A percentile compares a stretch with the other conserved stretches of the same genome.
Conservation (phyloP, 768 basidiomycete species). For the Ephemerocybe angulata region DNA sequence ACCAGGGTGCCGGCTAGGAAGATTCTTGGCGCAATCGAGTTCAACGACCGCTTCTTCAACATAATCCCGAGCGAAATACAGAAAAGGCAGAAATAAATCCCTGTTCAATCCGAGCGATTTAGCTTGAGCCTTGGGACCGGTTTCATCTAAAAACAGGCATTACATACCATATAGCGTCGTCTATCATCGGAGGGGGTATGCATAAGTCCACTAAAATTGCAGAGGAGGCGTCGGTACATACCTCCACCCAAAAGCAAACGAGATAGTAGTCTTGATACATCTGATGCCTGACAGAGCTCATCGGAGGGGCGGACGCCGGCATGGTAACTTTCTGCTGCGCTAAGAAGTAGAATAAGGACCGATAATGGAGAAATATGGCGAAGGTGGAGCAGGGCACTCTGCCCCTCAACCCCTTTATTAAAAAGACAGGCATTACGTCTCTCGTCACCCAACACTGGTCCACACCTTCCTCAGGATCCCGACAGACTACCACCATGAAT, state of each 20-base stretch:
- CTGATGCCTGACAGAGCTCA: neutral
- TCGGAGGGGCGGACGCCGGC: neutral
- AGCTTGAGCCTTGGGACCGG: too few species aligned
- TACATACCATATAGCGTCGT: neutral
- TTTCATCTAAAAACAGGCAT: too few species aligned
- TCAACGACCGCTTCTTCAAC: slow-evolving; percentile 6
- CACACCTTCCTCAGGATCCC: too few species aligned
- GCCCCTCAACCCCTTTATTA: too few species aligned
- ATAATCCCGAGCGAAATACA: slow-evolving; percentile 13
- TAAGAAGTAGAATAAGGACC: neutral
- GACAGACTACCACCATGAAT: too few species aligned
- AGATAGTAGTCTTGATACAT: slow-evolving; percentile 4
- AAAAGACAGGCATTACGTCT: too few species aligned
- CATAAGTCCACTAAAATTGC: too few species aligned
- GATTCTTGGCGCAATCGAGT: slow-evolving; percentile 11
- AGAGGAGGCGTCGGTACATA: neutral
- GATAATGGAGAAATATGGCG: too few species aligned
- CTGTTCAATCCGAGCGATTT: slow-evolving; percentile 6
- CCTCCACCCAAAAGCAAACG: slow-evolving; percentile 17
- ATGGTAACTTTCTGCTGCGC: neutral
- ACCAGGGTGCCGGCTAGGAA: neutral
- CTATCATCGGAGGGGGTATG: neutral
- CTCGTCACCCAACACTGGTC: too few species aligned
- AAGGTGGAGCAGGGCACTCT: too few species aligned
- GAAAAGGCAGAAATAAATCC: slow-evolving; percentile 16